phyloP scores from a whole-genome alignment of 371 early-diverging fungal species.

The Apophysomyces variabilis region DNA sequence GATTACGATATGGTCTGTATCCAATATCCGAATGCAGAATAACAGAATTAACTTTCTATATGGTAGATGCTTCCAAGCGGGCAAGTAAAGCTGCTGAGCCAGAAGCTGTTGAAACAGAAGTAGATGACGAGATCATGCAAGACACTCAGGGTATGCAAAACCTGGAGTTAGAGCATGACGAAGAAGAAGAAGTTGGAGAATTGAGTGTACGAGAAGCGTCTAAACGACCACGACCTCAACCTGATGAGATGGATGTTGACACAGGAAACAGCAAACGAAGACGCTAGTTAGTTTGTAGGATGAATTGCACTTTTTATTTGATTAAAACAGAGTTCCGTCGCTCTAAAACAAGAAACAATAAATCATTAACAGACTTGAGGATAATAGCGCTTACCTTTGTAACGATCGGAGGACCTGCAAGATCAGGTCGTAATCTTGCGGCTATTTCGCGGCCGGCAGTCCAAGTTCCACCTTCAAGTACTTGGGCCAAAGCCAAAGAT shows the following conservation, averaged over 20 bases:
- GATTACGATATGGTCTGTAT: conserved; percentile 45
- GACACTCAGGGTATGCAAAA: conserved; percentile 10
- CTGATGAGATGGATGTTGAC: background rate
- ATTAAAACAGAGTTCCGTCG: conserved; percentile 54
- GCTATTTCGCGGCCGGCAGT: conserved; percentile 91
- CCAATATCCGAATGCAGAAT: background rate
- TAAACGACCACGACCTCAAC: background rate
- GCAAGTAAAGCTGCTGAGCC: background rate
- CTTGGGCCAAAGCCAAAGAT: conserved; percentile 78
- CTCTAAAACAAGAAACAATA: conserved; percentile 32
- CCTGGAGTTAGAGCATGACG: background rate
- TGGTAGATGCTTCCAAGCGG: background rate
- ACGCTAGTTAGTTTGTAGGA: background rate
- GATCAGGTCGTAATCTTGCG: conserved; percentile 70
- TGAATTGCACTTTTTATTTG: background rate
- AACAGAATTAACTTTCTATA: background rate
- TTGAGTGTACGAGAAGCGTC: conserved; percentile 3
- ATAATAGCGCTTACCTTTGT: conserved; percentile 51
- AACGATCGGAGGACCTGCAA: conserved; percentile 88
- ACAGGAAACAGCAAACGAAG: background rate
- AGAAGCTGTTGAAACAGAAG: background rate
- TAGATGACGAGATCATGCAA: conserved; percentile 1
- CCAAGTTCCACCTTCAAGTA: conserved; percentile 93
- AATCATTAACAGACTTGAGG: background rate
- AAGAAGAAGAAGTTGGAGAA: background rate